These are phyloP conservation scores for Verticillium longisporum DNA, from an alignment of 2,329 filamentous ascomycete genomes.

Conservation along the genomic window DNA sequence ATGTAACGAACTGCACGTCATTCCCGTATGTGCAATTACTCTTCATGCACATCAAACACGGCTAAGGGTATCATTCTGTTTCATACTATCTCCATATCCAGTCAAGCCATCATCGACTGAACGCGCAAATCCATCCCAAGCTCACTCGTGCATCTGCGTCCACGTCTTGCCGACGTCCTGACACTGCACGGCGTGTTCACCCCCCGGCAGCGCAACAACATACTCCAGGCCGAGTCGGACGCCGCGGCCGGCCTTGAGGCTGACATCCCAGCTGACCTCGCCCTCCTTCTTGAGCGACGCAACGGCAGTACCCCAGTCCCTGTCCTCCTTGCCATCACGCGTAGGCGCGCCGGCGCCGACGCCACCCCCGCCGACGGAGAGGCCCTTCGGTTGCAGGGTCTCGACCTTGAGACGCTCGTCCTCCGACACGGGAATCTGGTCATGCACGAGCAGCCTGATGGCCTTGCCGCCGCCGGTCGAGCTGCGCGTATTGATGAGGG, in stretches of 20 bases:
- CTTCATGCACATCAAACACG: too few species aligned
- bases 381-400: slow-evolving; percentile 40
- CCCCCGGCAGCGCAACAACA: slow-evolving; percentile 47
- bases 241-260: slow-evolving; percentile 48
- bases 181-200: slow-evolving; percentile 31
- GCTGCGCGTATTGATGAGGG: slow-evolving; percentile 43
- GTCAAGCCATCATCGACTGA: not conserved
- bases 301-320: slow-evolving; percentile 46
- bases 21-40: too few species aligned
- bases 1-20: too few species aligned
- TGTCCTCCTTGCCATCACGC: slow-evolving; percentile 21
- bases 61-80: too few species aligned
- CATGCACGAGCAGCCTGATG: slow-evolving; percentile 44
- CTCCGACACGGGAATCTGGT: slow-evolving; percentile 56
- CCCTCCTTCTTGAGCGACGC: slow-evolving; percentile 49
- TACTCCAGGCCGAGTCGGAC: slow-evolving; percentile 56
- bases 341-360: slow-evolving; percentile 27
- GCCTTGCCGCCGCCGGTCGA: slow-evolving; percentile 21
- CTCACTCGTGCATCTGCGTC: not conserved
- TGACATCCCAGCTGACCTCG: slow-evolving; percentile 52
- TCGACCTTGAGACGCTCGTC: slow-evolving; percentile 50
- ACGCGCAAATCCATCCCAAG: not conserved
- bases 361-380: slow-evolving; percentile 30
- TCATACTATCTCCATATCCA: too few species aligned
- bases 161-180: slow-evolving; percentile 3